Evolutionary conservation across 202 grass and related monocot species (phyloP).

Genomic region (Hordeum pubiflorum): DNA sequence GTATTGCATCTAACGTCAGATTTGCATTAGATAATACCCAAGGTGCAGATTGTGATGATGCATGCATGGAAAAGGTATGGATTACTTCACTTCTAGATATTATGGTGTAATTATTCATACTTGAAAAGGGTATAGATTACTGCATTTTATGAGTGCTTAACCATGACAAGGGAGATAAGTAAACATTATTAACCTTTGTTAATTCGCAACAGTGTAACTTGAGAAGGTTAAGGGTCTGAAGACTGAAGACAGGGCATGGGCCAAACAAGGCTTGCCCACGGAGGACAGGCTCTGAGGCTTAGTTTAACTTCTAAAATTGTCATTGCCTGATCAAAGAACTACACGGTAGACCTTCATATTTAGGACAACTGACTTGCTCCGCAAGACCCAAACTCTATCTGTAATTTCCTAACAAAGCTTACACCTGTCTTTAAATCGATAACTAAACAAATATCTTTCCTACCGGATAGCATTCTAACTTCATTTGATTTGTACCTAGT

Average conservation of each 20-base stretch:
- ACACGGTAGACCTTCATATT: neutral
- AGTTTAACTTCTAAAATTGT: neutral
- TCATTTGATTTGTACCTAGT: conserved; percentile 2
- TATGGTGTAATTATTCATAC: neutral
- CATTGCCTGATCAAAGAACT: neutral
- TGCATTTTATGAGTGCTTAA: neutral
- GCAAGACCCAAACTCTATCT: neutral
- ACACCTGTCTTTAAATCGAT: neutral
- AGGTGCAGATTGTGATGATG: conserved; percentile 9
- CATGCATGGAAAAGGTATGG: neutral
- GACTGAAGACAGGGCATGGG: neutral
- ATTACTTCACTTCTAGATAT: neutral
- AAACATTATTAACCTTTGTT: neutral
- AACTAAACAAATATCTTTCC: neutral
- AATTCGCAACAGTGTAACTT: neutral
- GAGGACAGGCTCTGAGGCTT: neutral
- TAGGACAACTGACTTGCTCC: neutral
- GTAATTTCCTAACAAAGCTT: neutral
- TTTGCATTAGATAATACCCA: conserved; percentile 11
- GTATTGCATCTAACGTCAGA: conserved; percentile 11
- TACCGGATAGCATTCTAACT: neutral
- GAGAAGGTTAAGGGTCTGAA: neutral
- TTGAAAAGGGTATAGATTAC: neutral
- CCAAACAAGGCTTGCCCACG: neutral
- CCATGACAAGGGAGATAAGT: neutral